These are phyloP conservation scores for Pholiota conissans DNA, from an alignment of 768 basidiomycete species.

Conservation along the genomic window DNA sequence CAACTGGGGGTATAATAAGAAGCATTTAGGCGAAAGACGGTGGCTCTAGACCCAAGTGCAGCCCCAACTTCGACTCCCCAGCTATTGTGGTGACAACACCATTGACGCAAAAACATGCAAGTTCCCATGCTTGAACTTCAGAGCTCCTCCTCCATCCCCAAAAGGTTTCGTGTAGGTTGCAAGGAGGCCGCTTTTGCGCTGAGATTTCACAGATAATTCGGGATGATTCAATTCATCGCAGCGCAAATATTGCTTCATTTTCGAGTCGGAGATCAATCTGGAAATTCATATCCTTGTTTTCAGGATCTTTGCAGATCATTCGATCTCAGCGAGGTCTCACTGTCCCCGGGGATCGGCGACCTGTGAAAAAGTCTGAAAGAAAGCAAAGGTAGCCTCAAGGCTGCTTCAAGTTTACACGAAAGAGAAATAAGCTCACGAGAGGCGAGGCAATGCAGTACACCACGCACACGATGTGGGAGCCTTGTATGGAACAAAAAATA, in stretches of 20 bases:
- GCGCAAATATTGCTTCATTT: neutral
- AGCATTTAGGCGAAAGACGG: neutral
- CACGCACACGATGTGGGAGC: neutral
- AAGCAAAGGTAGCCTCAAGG: neutral
- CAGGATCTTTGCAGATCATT: slow-evolving; percentile 1
- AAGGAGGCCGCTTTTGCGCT: neutral
- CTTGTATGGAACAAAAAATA: neutral
- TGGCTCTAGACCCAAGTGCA: neutral
- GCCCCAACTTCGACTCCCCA: neutral
- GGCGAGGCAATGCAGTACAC: neutral
- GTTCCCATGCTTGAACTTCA: neutral
- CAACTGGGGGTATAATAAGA: neutral
- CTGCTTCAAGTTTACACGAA: neutral
- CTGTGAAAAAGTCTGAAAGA: neutral
- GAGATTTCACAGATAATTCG: neutral
- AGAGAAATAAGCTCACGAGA: neutral
- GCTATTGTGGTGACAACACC: neutral
- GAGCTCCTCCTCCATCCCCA: neutral
- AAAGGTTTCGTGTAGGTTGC: neutral
- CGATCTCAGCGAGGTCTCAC: neutral
- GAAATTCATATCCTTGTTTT: neutral
- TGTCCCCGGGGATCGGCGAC: slow-evolving; percentile 1
- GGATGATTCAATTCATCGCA: neutral
- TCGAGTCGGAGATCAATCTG: neutral
- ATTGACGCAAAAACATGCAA: neutral